Conservation (phyloP, 2,329 filamentous ascomycete genomes). For the Kalmusia sp. region DNA sequence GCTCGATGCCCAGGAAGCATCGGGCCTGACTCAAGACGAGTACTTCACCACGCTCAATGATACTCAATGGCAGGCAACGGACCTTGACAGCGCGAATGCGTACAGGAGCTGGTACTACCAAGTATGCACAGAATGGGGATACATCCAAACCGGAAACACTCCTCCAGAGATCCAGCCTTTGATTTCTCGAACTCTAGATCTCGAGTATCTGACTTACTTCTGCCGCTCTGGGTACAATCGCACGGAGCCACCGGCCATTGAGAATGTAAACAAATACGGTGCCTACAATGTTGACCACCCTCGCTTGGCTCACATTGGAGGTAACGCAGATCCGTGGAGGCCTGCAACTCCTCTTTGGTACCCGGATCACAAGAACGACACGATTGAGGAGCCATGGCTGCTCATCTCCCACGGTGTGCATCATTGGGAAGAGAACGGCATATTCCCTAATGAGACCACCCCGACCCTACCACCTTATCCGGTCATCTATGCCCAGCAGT, state of each 20-base stretch:
- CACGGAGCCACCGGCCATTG: conserved; percentile 66
- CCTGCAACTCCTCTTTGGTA: conserved; percentile 74
- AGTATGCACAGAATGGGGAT: conserved; percentile 70
- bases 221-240: conserved; percentile 77
- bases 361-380: conserved; percentile 65
- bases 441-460: conserved; percentile 69
- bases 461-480: conserved; percentile 64
- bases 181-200: conserved; percentile 72
- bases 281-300: conserved; percentile 75
- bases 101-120: conserved; percentile 66
- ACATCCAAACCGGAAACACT: conserved; percentile 75
- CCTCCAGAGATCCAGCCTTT: conserved; percentile 70
- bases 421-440: conserved; percentile 79
- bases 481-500: conserved; percentile 65
- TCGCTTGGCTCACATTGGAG: conserved; percentile 79
- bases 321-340: conserved; percentile 81
- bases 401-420: conserved; percentile 78
- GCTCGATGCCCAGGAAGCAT: conserved; percentile 47
- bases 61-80: conserved; percentile 54
- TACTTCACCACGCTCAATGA: conserved; percentile 61
- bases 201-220: conserved; percentile 67
- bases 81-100: conserved; percentile 42
- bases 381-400: conserved; percentile 72
- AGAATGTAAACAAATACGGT: conserved; percentile 77
- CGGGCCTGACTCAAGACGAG: conserved; percentile 52